Percentiles rank a stretch among this genome's conserved stretches.
Evolutionary conservation across 257 asterid genomes (phyloP).

Genomic region (Cordia subcordata): DNA sequence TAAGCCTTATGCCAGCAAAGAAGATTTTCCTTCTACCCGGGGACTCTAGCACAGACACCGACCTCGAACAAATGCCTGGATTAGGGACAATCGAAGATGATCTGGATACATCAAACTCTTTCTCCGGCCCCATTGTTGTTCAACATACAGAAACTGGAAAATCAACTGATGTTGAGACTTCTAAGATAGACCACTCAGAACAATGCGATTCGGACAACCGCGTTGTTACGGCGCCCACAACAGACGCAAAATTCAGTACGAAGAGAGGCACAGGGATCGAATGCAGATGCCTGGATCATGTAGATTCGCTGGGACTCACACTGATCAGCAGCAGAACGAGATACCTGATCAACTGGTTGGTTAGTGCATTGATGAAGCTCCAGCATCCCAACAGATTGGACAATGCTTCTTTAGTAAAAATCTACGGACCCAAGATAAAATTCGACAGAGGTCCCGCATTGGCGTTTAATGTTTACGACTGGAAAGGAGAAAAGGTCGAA

Average conservation of each 20-base stretch:
- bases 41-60: conserved; percentile 59
- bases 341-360: conserved; percentile 81
- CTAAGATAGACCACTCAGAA: conserved; percentile 5
- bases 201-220: conserved; percentile 14
- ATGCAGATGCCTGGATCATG: conserved; percentile 76
- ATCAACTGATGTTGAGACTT: conserved; percentile 7
- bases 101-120: conserved; percentile 5
- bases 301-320: conserved; percentile 68
- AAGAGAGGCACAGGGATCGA: conserved; percentile 17
- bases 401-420: conserved; percentile 54
- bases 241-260: conserved; percentile 1
- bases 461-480: conserved; percentile 75
- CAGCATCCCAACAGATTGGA: conserved; percentile 82
- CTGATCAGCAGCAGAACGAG: conserved; percentile 59
- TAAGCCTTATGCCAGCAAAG: conserved; percentile 45
- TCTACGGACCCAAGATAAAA: conserved; percentile 83
- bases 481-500: conserved; percentile 87
- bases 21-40: conserved; percentile 25
- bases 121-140: conserved; percentile 1
- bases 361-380: conserved; percentile 64
- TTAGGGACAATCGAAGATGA: conserved; percentile 15
- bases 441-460: conserved; percentile 85
- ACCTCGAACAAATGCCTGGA: conserved; percentile 31
- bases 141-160: neutral
- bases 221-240: neutral